A percentile compares a stretch with the other conserved stretches of the same genome.
phyloP scores from a whole-genome alignment of 306 rosid genomes.

The Crotalaria pallida region DNA sequence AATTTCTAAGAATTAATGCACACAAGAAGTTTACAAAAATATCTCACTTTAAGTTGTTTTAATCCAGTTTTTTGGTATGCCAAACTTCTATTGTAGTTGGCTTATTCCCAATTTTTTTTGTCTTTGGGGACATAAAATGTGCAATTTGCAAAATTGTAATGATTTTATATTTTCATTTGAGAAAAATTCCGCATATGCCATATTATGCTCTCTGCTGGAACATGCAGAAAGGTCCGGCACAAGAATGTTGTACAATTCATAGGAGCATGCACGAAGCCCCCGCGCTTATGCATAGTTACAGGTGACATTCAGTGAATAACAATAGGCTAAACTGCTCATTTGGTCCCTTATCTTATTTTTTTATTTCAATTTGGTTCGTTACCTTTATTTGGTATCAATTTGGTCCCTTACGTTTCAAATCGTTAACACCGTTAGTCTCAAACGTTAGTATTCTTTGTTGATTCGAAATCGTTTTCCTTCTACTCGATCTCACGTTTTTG shows the following conservation, averaged over 20 bases:
- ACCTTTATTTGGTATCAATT: too few relatives aligned
- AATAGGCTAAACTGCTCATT: too few relatives aligned
- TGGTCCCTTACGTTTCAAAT: too few relatives aligned
- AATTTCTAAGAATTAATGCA: neutral
- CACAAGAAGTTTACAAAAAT: neutral
- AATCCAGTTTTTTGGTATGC: conserved; percentile 1
- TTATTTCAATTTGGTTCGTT: too few relatives aligned
- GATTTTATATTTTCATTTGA: neutral
- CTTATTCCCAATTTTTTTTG: neutral
- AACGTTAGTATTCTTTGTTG: too few relatives aligned
- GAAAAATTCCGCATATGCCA: neutral
- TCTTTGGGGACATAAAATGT: neutral
- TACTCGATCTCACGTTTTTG: too few relatives aligned
- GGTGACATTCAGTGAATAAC: conserved; percentile 42
- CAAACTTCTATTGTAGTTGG: neutral
- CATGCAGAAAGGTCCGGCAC: conserved; percentile 95
- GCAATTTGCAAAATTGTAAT: neutral
- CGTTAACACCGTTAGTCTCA: too few relatives aligned
- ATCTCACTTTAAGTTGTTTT: neutral
- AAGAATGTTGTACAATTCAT: conserved; percentile 99
- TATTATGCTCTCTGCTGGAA: conserved; percentile 23
- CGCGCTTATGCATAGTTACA: conserved; percentile 85
- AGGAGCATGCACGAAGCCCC: conserved; percentile 96
- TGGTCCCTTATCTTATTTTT: too few relatives aligned
- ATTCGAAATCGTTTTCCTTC: too few relatives aligned